These are phyloP conservation scores for Linnemannia zychae DNA, from an alignment of 192 early-diverging fungal genomes.

Conservation along the genomic window DNA sequence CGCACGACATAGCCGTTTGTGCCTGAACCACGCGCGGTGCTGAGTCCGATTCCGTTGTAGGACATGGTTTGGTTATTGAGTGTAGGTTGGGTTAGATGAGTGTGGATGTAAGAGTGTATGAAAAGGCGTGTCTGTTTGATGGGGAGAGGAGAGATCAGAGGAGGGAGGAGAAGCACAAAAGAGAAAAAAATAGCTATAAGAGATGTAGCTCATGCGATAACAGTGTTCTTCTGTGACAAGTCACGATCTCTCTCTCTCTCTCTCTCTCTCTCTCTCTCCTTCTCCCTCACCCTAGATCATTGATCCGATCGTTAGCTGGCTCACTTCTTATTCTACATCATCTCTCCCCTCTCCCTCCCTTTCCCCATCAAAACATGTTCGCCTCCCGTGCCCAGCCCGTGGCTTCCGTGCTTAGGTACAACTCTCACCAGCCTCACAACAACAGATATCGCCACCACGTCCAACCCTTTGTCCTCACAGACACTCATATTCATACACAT, in stretches of 20 bases:
- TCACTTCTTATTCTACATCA: constrained; percentile 21
- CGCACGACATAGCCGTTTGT: constrained; percentile 98
- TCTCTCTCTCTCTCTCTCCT: not conserved
- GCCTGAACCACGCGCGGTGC: constrained; percentile 86
- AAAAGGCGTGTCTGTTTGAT: not conserved
- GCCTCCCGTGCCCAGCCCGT: constrained; percentile 53
- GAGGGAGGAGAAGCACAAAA: not conserved
- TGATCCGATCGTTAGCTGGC: not conserved
- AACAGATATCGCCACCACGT: not conserved
- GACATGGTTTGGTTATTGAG: constrained; percentile 31
- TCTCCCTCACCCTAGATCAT: not conserved
- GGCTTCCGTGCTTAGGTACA: constrained; percentile 50
- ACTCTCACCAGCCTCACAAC: not conserved
- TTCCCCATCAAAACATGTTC: constrained; percentile 38
- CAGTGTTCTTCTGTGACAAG: not conserved
- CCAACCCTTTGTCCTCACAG: not conserved
- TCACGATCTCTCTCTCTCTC: not conserved
- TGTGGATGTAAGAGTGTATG: not conserved
- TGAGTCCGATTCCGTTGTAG: constrained; percentile 87
- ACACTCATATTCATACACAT: not conserved
- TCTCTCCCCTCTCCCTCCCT: constrained; percentile 2
- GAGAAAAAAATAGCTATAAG: not conserved
- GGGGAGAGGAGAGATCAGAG: not conserved
- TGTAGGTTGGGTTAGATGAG: not conserved
- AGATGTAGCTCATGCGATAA: not conserved